Base-by-base conservation (phyloP, 352 stramenopile species). In the Phytophthora rubi region DNA sequence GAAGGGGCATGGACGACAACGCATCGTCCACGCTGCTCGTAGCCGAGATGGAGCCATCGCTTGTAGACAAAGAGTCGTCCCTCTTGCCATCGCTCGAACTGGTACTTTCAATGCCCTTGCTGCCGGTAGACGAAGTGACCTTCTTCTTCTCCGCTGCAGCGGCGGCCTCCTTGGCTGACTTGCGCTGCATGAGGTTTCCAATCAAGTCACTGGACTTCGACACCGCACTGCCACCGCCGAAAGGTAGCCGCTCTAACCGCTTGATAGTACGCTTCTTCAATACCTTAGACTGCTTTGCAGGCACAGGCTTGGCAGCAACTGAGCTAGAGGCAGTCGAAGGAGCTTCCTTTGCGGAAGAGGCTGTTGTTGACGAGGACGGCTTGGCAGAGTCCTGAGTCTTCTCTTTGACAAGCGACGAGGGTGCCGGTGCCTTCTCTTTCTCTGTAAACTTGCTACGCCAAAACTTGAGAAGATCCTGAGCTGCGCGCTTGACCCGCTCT, bases 371-470 rank as follows among this genome's bases (percentile, higher is more conserved):
- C 52, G 65, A 51, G 13, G 67, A 56, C 35, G 57, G 35, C 45
- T 69, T 70, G 58, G 58, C 48, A 61, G 21, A 26, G 58, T 62
- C 26, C 33, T 39, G 30, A 15, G 49, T n/a, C 62, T 70, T 71
- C 53, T 51, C 32, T 58, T 72, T 61, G 12, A 73, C 26, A 30
- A 78, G 75, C n/a, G 69, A 62, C 13, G 69, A 62, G 2, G 62
- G 51, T 42, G 65, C 62, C 18, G 70, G 62, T 3, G 81, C 52
- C 56, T 90, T 93, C 30, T 92, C 80, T 62, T 95, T 95, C 59
- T 93, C 85, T n/a, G 88, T 96, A 52, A 94, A 96, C 62, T 87
- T 89, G 65, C 72, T 79, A 60, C 87, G 79, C 88, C 88, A 96
- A 77, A 86, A 87, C 70, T 96, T 96, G 47, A 96, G 85, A 49